Evolutionary conservation across 306 rosid species (phyloP), one percentile per base, ranked within the genome.

Genomic region (Fragaria nilgerrensis): DNA sequence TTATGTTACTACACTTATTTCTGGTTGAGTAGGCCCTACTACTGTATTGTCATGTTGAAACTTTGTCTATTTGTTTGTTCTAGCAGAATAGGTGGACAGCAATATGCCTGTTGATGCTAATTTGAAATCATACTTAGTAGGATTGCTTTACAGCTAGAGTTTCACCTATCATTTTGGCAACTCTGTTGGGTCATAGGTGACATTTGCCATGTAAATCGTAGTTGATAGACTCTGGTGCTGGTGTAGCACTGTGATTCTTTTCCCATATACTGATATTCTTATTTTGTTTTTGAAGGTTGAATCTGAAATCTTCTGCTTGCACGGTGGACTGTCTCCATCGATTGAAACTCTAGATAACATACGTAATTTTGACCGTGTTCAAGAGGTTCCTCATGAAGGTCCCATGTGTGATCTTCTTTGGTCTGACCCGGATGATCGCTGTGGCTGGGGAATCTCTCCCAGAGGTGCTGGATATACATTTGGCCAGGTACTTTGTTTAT

Each of bases 391-490:
- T 74, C 97, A 93, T 11, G 97, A 91, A 82, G 98, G 98, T 56
- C 98, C 97, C 58, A 93, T 93, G 98, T 93, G 97, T 75, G 98
- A 93, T 80, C 98, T 93, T 80, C 84, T 93, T 68, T 93, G 98
- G 98, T 93, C 97, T 68, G 97, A 93, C 59, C 98, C 98, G 3
- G 98, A 93, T 85, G 98, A 93, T 82, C 90, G 98, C 17, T 93
- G 98, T 79, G 98, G 98, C 68, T 93, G 97, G 98, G 98, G 98
- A 34, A 93, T 91, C 89, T 93, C 98, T 74, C 97, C 97, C 7
- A 84, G 98, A 74, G 97, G 98, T 75, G 98, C 98, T 79, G 97
- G 97, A 82, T 93, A 93, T 82, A 91, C 98, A 29, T 93, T 91
- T 78, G 96, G 98, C 34, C 97, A 93, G 98, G 98, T 94, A 85